Percentiles rank a stretch among this genome's conserved stretches.
Conservation (phyloP, 345 rosid species). For the Eucalyptus virginea region DNA sequence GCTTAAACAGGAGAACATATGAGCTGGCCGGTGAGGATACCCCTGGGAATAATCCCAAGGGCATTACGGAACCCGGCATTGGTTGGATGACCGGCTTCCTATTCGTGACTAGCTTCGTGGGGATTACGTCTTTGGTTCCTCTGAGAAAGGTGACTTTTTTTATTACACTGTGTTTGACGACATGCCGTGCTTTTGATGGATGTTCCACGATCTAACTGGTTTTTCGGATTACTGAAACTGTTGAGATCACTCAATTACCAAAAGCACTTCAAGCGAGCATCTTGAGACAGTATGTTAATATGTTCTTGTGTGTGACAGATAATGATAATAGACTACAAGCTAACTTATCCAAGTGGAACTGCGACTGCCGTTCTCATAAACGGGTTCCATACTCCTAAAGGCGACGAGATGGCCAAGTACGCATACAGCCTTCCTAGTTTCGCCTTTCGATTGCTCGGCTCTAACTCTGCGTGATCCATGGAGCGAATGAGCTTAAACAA, state of each 20-base stretch:
- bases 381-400: conserved; percentile 33
- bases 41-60: conserved; percentile 52
- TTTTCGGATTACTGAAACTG: not conserved
- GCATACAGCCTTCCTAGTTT: not conserved
- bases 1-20: conserved; percentile 58
- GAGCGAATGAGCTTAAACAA: not conserved
- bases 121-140: conserved; percentile 34
- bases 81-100: conserved; percentile 44
- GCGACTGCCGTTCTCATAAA: conserved; percentile 47
- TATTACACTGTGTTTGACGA: not conserved
- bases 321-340: conserved; percentile 34
- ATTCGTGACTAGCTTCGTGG: conserved; percentile 31
- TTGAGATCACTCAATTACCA: not conserved
- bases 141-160: conserved; percentile 22
- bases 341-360: conserved; percentile 43
- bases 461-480: not conserved
- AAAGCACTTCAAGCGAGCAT: not conserved
- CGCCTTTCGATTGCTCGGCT: not conserved
- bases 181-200: not conserved
- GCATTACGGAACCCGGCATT: conserved; percentile 72
- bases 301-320: conserved; percentile 5
- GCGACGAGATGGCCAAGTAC: conserved; percentile 29
- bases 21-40: conserved; percentile 54
- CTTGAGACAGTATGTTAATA: not conserved
- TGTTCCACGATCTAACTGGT: not conserved